Base-by-base conservation (phyloP, 148 eudicot genomes). In the Persicaria maculosa region DNA sequence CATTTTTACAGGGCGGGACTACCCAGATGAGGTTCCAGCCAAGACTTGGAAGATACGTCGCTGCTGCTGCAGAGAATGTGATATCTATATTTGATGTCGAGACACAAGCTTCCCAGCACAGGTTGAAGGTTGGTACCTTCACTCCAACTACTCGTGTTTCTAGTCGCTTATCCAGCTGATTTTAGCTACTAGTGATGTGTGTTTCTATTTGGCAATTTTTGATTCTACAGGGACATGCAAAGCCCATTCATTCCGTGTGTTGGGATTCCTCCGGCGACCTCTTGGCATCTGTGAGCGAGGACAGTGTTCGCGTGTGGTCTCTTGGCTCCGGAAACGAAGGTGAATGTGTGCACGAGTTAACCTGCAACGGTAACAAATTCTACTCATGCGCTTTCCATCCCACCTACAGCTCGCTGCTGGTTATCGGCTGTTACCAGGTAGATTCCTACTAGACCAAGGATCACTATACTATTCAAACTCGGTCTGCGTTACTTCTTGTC, bases 221-320 rank as follows among this genome's bases (percentile, higher is more conserved):
- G 64, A 20, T 58, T 1, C 14, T 80, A 69, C 48, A 93, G 98
- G 98, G 98, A 44, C 98, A 93, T 78, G 84, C 90, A 17, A 91
- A 87, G 78, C 88, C 85, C 14, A 89, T 93, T 71, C 84, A 82
- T 76, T 89, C 94, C 14, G 75, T 93, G 52, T 91, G 95, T 81
- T 93, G 98, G 98, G 89, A 93, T 79, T 88, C 95, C n/a, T 75
- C 87, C 43, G 98, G 98, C 10, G 97, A 93, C 74, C 86, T 78
- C 61, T 74, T 93, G 81, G 98, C 97, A 25, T 88, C 98, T 15
- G 97, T 93, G 43, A 89, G 98, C 62, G 98, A 91, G 79, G 97
- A 93, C 74, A 86, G 92, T n/a, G 98, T 91, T 44, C 81, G 95
- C 78, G 91, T 93, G 3, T 93, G 98, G 98, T 80, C 86, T 44